Evolutionary conservation across 2,329 filamentous ascomycete species (phyloP).

Genomic region (Aspergillus sp.): DNA sequence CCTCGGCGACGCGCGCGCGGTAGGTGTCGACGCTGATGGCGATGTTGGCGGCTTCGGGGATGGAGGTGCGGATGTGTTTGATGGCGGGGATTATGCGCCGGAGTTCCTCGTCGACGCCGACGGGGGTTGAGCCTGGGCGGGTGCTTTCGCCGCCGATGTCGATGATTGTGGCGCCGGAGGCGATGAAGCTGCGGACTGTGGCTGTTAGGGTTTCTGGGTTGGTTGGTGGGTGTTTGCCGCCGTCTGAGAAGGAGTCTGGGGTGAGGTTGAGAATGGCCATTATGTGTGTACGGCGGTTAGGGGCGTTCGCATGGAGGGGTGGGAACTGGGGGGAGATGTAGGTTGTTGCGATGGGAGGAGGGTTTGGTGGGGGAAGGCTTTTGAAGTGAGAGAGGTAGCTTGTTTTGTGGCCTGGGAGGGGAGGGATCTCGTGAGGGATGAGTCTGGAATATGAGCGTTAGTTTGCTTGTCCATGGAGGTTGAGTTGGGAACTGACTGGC

Average conservation of each 20-base stretch:
- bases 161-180: constrained; percentile 74
- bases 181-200: constrained; percentile 63
- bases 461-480: not conserved
- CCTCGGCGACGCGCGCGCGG: constrained; percentile 76
- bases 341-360: constrained; percentile 39
- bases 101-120: constrained; percentile 72
- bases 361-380: constrained; percentile 34
- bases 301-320: constrained; percentile 59
- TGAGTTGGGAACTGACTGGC: constrained; percentile 40
- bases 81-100: constrained; percentile 78
- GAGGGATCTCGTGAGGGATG: constrained; percentile 40
- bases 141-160: constrained; percentile 95
- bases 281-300: constrained; percentile 65
- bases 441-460: constrained; percentile 31
- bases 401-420: constrained; percentile 26
- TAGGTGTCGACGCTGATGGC: constrained; percentile 92
- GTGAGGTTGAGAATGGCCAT: constrained; percentile 97
- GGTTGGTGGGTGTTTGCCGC: constrained; percentile 61
- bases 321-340: constrained; percentile 41
- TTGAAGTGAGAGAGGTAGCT: constrained; percentile 37
- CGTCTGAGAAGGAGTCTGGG: constrained; percentile 95
- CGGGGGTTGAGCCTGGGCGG: constrained; percentile 69
- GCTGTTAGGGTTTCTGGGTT: constrained; percentile 52
- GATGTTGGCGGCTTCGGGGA: constrained; percentile 62
- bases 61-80: constrained; percentile 62